Base-by-base conservation (phyloP, 148 eudicot species). In the Fallopia convolvulus region DNA sequence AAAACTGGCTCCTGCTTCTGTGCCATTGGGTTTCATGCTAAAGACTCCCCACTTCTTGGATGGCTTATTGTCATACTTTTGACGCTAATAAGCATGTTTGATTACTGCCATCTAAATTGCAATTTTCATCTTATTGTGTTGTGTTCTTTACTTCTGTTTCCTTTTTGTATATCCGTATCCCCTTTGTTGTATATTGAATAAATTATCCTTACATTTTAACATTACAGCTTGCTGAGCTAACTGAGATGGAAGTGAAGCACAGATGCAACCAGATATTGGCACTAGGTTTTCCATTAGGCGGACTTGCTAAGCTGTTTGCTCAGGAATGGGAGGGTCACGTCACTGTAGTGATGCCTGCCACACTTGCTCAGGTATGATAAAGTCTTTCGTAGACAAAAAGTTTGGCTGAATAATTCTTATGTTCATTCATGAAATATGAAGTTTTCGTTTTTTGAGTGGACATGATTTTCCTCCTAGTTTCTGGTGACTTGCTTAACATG, bases 321-420 rank as follows among this genome's bases (percentile, higher is more conserved):
- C 99, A 95, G 79, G 99, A 94, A 74, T 95, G 99, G 99, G 99
- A 95, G 80, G 99, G 99, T 42, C 97, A 95, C 81, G 97, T 95
- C 52, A 95, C 99, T 30, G 89, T 95, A 47, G 99, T 95, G 48
- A 92, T 95, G 99, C 99, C 99, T n/a, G 99, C 97, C 75, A 95
- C 99, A 18, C 80, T 95, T 79, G 93, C 97, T 83, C 99, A 95
- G 94, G 99, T 95, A 84, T 63, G 49, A 8, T 26, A 8, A 63
- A n/a, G 39, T 63, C 40, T 32, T 30, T 30, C 6, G 9, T 63
- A 58, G 30, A 30, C 23, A 26, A 12, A 63, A 20, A 6, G 2
- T 30, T n/a, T 1, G 70, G 30, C 30, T 58, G 63, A 32, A 58
- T 20, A 58, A 58, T 20, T 8, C 1, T 58, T 58, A 58, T 20